A percentile compares a stretch with the other conserved stretches of the same genome.
Conservation (phyloP, 2,329 filamentous ascomycete species). For the Tolypocladium ovalisporum region DNA sequence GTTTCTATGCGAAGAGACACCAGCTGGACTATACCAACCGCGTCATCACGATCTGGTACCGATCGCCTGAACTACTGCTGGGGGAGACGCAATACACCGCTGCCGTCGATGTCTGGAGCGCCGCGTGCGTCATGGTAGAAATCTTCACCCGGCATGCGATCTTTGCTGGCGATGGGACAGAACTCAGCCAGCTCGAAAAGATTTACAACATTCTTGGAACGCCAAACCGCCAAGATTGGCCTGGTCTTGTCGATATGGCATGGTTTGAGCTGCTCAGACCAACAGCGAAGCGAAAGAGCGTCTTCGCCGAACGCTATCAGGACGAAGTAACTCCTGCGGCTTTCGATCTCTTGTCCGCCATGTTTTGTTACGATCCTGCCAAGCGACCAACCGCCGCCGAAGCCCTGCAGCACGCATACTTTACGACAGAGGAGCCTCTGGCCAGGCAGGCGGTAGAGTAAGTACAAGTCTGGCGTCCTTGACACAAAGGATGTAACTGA, state of each 20-base stretch:
- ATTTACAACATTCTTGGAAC: slow-evolving; percentile 92
- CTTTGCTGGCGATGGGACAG: slow-evolving; percentile 91
- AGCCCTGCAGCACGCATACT: slow-evolving; percentile 81
- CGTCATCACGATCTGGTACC: slow-evolving; percentile 98
- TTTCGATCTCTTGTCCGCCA: slow-evolving; percentile 69
- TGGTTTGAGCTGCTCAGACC: slow-evolving; percentile 93
- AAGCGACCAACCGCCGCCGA: slow-evolving; percentile 76
- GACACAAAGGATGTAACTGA: slow-evolving; percentile 11
- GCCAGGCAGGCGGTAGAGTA: slow-evolving; percentile 73
- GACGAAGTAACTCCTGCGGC: slow-evolving; percentile 68
- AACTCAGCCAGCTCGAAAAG: slow-evolving; percentile 91
- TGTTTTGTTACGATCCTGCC: slow-evolving; percentile 83
- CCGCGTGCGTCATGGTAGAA: slow-evolving; percentile 91
- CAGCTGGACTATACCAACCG: slow-evolving; percentile 96
- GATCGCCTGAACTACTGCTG: slow-evolving; percentile 78
- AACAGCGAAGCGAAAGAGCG: slow-evolving; percentile 56
- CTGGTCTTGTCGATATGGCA: slow-evolving; percentile 80
- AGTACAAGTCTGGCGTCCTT: slow-evolving; percentile 23
- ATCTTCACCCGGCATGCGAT: slow-evolving; percentile 92
- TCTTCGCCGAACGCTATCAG: slow-evolving; percentile 76
- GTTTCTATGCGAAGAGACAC: slow-evolving; percentile 88
- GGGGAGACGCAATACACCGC: slow-evolving; percentile 86
- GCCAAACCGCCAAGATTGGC: slow-evolving; percentile 76
- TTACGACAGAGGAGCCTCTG: slow-evolving; percentile 67
- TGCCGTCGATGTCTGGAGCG: slow-evolving; percentile 92